These are phyloP conservation scores for Pythium rishiriense DNA, from an alignment of 352 stramenopile species.

Conservation along the genomic window DNA sequence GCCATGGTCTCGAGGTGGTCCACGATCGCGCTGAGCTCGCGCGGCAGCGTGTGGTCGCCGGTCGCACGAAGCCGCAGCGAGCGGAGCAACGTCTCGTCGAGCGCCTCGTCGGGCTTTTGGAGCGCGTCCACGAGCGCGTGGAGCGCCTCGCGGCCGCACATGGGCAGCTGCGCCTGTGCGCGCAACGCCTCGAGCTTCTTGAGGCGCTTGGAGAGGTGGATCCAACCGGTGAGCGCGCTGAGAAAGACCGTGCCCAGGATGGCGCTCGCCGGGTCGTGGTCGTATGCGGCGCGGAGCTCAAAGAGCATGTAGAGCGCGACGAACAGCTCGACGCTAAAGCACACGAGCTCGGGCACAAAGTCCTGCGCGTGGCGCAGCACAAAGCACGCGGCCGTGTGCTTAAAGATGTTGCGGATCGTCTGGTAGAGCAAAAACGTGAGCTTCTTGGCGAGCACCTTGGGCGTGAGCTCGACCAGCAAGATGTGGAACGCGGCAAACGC, in stretches of 20 bases:
- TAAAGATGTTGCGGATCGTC: constrained; percentile 40
- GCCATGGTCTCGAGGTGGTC: constrained; percentile 13
- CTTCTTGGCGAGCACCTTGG: constrained; percentile 33
- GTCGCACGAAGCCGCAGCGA: constrained; percentile 5
- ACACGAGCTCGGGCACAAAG: constrained; percentile 15
- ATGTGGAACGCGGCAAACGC: constrained; percentile 38
- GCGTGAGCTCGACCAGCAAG: constrained; percentile 11
- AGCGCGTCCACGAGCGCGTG: constrained; percentile 16
- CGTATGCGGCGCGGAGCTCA: constrained; percentile 10
- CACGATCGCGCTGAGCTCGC: constrained; percentile 8
- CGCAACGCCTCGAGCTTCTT: constrained; percentile 4
- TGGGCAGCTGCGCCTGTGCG: not conserved
- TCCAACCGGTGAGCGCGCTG: not conserved
- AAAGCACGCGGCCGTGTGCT: constrained; percentile 13
- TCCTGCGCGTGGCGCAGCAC: constrained; percentile 14
- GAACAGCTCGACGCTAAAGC: constrained; percentile 18
- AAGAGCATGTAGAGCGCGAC: constrained; percentile 16
- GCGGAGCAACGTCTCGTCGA: constrained; percentile 9
- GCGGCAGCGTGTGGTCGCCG: constrained; percentile 2
- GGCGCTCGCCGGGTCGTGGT: not conserved
- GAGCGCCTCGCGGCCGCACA: not conserved
- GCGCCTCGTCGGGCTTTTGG: constrained; percentile 2
- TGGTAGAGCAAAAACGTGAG: constrained; percentile 22
- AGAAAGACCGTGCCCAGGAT: constrained; percentile 14
- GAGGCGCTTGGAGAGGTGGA: constrained; percentile 18